These are phyloP conservation scores for Penicillium griseofulvum DNA, from an alignment of 2,329 filamentous ascomycete species.

Conservation along the genomic window DNA sequence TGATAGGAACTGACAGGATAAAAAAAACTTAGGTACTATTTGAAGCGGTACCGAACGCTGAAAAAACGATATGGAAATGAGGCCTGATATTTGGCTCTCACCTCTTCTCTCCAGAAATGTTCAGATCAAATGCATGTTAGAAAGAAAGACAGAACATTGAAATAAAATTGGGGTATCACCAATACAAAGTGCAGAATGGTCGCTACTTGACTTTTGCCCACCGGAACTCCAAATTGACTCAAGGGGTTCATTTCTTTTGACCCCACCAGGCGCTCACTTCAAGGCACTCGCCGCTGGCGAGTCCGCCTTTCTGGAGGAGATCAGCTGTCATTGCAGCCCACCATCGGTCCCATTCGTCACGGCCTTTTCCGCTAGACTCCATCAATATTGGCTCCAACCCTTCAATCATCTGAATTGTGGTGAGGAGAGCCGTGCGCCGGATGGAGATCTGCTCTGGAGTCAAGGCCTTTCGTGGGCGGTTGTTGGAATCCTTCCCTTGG, in stretches of 20 bases:
- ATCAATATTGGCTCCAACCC: slow-evolving; percentile 78
- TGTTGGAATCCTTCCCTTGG: slow-evolving; percentile 36
- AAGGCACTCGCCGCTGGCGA: slow-evolving; percentile 80
- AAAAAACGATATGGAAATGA: slow-evolving; percentile 70
- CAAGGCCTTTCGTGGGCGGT: slow-evolving; percentile 50
- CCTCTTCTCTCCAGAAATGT: slow-evolving; percentile 12
- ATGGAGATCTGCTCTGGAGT: slow-evolving; percentile 70
- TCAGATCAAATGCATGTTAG: slow-evolving; percentile 22
- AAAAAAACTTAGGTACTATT: slow-evolving; percentile 66
- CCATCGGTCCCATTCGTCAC: slow-evolving; percentile 92
- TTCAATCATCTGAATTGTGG: slow-evolving; percentile 79
- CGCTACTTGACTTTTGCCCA: slow-evolving; percentile 28
- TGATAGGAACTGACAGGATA: slow-evolving; percentile 23
- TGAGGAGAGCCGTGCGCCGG: slow-evolving; percentile 74
- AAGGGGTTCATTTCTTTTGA: slow-evolving; percentile 48
- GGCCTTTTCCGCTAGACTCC: slow-evolving; percentile 79
- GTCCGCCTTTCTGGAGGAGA: slow-evolving; percentile 73
- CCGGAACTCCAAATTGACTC: slow-evolving; percentile 31
- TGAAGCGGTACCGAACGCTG: slow-evolving; percentile 85
- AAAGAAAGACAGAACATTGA: slow-evolving; percentile 16
- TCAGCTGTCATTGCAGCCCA: slow-evolving; percentile 82
- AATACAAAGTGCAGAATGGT: slow-evolving; percentile 37
- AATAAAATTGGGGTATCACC: slow-evolving; percentile 37
- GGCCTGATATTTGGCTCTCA: slow-evolving; percentile 12
- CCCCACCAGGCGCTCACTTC: slow-evolving; percentile 66